Evolutionary conservation across 805 yeast species (phyloP).

Genomic region (Sungouiozyma intestinalis): DNA sequence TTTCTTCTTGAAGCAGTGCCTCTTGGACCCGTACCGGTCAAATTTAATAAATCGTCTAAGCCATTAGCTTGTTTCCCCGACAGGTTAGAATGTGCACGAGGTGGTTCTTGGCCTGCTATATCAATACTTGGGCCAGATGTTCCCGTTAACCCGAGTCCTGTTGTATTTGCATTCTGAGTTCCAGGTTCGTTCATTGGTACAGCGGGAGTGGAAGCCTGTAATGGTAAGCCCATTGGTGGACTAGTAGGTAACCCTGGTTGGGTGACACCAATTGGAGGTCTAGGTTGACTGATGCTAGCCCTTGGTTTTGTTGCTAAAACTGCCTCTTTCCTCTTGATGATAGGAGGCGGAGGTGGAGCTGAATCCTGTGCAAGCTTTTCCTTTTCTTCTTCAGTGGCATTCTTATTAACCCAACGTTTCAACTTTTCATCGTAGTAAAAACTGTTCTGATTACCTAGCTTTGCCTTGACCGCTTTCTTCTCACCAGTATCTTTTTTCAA

Average conservation of each 20-base stretch:
- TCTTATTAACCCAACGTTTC: conserved; percentile 77
- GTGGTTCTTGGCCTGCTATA: conserved; percentile 13
- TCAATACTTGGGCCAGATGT: conserved; percentile 5
- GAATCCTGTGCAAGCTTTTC: conserved; percentile 45
- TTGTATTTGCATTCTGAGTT: conserved; percentile 2
- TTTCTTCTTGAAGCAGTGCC: conserved; percentile 27
- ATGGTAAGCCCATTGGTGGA: conserved; percentile 28
- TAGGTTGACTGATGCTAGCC: conserved; percentile 24
- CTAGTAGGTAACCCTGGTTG: conserved; percentile 26
- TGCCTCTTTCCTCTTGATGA: conserved; percentile 31
- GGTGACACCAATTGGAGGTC: conserved; percentile 12
- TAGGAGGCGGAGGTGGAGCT: conserved; percentile 58
- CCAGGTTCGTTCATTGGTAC: conserved; percentile 6
- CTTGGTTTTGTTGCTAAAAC: conserved; percentile 30
- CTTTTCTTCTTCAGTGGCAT: conserved; percentile 57
- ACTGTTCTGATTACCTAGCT: conserved; percentile 61
- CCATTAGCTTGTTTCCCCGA: conserved; percentile 32
- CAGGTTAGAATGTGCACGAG: conserved; percentile 14
- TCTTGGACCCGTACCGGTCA: conserved; percentile 22
- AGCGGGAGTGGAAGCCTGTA: conserved; percentile 2
- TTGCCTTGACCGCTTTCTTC: conserved; percentile 73
- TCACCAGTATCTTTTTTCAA: conserved; percentile 48
- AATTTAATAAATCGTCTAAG: conserved; percentile 37
- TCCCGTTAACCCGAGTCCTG: conserved; percentile 10
- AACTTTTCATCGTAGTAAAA: conserved; percentile 75